Evolutionary conservation across 2,329 filamentous ascomycete species (phyloP).

Genomic region (Cyphellophora europaea): DNA sequence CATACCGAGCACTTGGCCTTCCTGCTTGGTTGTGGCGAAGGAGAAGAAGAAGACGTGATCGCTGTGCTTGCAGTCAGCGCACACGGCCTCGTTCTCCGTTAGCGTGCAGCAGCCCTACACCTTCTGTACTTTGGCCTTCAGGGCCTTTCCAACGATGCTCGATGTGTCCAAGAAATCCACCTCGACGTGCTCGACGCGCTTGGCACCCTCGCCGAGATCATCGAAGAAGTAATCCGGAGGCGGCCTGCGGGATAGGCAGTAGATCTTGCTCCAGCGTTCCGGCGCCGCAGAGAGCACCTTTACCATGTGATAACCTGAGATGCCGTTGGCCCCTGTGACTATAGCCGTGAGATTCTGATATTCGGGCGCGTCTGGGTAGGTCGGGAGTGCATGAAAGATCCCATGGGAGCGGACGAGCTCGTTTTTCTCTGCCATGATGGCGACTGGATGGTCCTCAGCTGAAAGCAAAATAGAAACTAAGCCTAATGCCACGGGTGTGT

Average conservation of each 20-base stretch:
- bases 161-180: conserved; percentile 25
- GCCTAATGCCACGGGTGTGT: too few species aligned
- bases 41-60: conserved; percentile 46
- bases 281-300: conserved; percentile 34
- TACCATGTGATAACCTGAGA: conserved; percentile 43
- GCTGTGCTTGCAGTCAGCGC: too few species aligned
- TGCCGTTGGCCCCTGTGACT: conserved; percentile 44
- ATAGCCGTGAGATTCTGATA: conserved; percentile 38
- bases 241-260: conserved; percentile 37
- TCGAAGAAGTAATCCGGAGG: conserved; percentile 21
- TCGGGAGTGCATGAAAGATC: conserved; percentile 42
- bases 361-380: conserved; percentile 25
- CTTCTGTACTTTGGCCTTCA: conserved; percentile 18
- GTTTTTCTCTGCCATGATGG: neutral
- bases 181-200: conserved; percentile 32
- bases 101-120: too few species aligned
- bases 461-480: too few species aligned
- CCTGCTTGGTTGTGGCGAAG: conserved; percentile 39
- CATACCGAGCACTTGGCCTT: conserved; percentile 26
- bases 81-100: too few species aligned
- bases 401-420: conserved; percentile 19
- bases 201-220: conserved; percentile 23
- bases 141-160: conserved; percentile 16
- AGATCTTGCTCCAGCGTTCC: conserved; percentile 43
- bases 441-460: too few species aligned